phyloP scores from a whole-genome alignment of 1,284 basidiomycete species.

The Rhodotorula sp. region DNA sequence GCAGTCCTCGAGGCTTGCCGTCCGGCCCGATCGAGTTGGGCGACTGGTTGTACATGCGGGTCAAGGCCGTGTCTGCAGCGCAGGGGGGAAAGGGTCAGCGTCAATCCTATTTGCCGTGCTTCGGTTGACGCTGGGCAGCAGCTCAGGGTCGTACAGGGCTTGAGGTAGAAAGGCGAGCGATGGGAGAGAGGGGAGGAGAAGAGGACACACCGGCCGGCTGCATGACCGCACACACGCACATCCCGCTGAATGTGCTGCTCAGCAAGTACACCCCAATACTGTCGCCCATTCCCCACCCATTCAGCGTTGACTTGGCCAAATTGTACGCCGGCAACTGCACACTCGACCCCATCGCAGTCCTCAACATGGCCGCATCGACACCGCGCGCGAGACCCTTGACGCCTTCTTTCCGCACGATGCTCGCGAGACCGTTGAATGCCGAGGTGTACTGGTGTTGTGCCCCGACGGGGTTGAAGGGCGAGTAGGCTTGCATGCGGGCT shows the following conservation, averaged over 20 bases:
- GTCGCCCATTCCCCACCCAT: constrained; percentile 65
- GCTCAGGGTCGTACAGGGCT: background rate
- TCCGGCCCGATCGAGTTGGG: constrained; percentile 48
- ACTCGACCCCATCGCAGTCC: constrained; percentile 90
- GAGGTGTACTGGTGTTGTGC: constrained; percentile 87
- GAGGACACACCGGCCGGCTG: constrained; percentile 50
- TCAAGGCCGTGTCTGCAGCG: constrained; percentile 65
- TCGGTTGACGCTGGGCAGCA: background rate
- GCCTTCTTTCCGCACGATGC: constrained; percentile 76
- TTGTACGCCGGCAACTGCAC: constrained; percentile 95
- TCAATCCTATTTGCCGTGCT: too few species aligned
- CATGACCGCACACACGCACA: constrained; percentile 66
- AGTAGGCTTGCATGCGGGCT: constrained; percentile 96
- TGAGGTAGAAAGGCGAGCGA: too few species aligned
- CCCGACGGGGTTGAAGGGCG: constrained; percentile 87
- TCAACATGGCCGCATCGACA: constrained; percentile 86
- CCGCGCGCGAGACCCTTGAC: constrained; percentile 79
- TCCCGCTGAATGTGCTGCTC: constrained; percentile 83
- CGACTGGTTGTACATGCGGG: constrained; percentile 89
- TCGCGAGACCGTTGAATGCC: constrained; percentile 74
- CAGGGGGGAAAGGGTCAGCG: too few species aligned
- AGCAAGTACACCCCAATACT: constrained; percentile 84
- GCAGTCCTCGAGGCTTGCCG: constrained; percentile 69
- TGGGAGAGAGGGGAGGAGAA: background rate
- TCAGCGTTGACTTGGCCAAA: constrained; percentile 77